These are phyloP conservation scores for Puccinellia tenuiflora DNA, from an alignment of 176 grass and related monocot genomes.

Conservation along the genomic window DNA sequence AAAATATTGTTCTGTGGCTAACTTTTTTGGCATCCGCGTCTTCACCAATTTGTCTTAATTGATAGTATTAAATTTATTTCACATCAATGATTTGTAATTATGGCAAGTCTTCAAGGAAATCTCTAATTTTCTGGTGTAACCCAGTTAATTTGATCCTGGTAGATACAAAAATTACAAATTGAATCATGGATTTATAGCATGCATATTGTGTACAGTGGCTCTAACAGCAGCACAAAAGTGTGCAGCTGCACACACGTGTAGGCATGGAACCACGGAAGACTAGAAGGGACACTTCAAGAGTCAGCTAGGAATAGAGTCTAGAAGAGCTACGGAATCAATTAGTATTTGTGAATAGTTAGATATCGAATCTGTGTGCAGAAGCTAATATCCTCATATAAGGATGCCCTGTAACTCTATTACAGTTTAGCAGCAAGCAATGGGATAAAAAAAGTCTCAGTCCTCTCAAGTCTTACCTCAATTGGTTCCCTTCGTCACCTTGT, in stretches of 20 bases:
- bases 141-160: background rate
- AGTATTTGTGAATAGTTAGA: background rate
- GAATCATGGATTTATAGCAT: background rate
- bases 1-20: background rate
- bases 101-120: background rate
- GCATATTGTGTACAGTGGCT: background rate
- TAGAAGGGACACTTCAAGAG: background rate
- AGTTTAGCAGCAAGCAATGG: background rate
- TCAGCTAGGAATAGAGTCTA: background rate
- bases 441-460: background rate
- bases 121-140: background rate
- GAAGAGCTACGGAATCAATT: background rate
- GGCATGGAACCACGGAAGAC: background rate
- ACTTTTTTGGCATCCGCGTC: background rate
- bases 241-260: background rate
- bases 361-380: background rate
- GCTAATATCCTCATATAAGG: background rate
- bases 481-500: background rate
- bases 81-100: background rate
- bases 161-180: background rate
- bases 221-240: background rate
- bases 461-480: background rate
- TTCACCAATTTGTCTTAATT: background rate
- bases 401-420: background rate
- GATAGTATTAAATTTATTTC: background rate